A percentile compares a stretch with the other conserved stretches of the same genome.
Conservation (phyloP, 1,284 basidiomycete genomes). For the Limonomyces culmigenus region DNA sequence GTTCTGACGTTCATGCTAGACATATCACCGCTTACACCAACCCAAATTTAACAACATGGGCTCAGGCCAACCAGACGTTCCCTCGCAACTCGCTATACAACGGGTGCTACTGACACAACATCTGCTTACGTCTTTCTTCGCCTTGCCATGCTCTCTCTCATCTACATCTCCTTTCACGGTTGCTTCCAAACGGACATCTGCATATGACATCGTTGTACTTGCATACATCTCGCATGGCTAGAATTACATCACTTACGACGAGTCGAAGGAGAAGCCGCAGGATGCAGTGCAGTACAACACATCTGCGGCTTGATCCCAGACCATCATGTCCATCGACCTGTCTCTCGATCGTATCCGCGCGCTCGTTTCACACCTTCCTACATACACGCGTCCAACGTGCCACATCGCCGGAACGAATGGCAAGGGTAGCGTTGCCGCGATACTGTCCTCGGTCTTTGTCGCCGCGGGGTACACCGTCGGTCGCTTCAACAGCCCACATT, state of each 20-base stretch:
- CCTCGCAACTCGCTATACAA: conserved; percentile 46
- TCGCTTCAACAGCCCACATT: conserved; percentile 88
- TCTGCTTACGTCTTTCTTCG: too few relatives aligned
- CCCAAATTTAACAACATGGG: conserved; percentile 64
- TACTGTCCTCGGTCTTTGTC: conserved; percentile 64
- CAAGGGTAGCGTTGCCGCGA: conserved; percentile 83
- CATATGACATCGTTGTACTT: too few relatives aligned
- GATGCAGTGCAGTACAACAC: too few relatives aligned
- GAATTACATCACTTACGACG: too few relatives aligned
- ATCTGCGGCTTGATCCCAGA: too few relatives aligned
- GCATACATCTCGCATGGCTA: too few relatives aligned
- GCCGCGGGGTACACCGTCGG: conserved; percentile 46
- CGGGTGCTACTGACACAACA: conserved; percentile 3
- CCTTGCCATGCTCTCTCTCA: too few relatives aligned
- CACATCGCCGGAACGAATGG: conserved; percentile 97
- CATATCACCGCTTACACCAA: conserved; percentile 53
- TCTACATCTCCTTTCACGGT: too few relatives aligned
- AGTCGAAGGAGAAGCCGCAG: too few relatives aligned
- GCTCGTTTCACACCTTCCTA: conserved; percentile 43
- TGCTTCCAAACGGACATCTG: too few relatives aligned
- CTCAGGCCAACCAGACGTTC: conserved; percentile 43
- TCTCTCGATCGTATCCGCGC: conserved; percentile 53
- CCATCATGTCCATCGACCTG: conserved; percentile 71
- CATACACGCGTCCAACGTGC: conserved; percentile 66
- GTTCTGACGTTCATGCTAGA: conserved; percentile 16